Percentiles rank a stretch among this genome's conserved stretches.
phyloP scores from a whole-genome alignment of 306 rosid genomes.

The Pyrus betulifolia region DNA sequence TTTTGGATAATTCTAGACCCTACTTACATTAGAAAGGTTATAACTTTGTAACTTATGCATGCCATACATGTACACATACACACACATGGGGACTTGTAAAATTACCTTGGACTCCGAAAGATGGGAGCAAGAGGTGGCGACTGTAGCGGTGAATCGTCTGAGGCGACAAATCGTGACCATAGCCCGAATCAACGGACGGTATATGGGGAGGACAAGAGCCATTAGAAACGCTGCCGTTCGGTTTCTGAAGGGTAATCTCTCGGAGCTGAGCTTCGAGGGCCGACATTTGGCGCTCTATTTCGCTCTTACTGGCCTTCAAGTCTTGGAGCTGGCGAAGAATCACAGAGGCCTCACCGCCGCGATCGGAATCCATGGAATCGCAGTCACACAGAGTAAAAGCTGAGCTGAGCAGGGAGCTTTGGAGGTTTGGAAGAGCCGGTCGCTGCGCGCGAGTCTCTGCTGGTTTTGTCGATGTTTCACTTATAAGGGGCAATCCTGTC shows the following conservation, averaged over 20 bases:
- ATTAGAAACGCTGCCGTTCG: constrained; percentile 25
- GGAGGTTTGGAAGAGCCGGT: background rate
- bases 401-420: background rate
- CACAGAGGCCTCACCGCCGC: constrained; percentile 24
- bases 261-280: constrained; percentile 57
- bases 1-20: background rate
- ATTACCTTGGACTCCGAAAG: constrained; percentile 80
- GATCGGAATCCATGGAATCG: constrained; percentile 29
- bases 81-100: background rate
- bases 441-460: background rate
- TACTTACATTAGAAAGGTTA: background rate
- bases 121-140: constrained; percentile 89
- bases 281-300: constrained; percentile 54
- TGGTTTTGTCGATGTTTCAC: background rate
- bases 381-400: background rate
- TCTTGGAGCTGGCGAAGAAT: constrained; percentile 51
- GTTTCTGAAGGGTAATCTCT: constrained; percentile 22
- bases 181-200: constrained; percentile 10
- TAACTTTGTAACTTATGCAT: background rate
- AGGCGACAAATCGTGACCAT: constrained; percentile 42
- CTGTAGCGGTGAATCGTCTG: constrained; percentile 84
- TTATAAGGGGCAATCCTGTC: background rate
- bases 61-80: background rate
- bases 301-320: constrained; percentile 38
- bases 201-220: constrained; percentile 27